These are phyloP conservation scores for Liquidambar formosana DNA, from an alignment of 164 flowering plant genomes.

Conservation along the genomic window DNA sequence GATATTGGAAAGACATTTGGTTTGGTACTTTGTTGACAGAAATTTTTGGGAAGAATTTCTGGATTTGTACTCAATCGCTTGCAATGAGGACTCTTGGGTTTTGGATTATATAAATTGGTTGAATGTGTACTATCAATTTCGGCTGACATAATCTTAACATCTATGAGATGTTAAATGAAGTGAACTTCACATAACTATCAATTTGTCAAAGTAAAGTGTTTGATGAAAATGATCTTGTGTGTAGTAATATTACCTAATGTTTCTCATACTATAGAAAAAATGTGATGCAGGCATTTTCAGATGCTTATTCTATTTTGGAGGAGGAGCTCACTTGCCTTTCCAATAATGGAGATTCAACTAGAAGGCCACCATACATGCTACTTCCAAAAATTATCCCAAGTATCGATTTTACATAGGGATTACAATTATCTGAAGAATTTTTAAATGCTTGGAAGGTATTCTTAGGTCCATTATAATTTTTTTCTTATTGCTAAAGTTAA, in stretches of 20 bases:
- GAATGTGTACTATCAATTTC: too few relatives aligned
- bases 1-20: too few relatives aligned
- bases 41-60: too few relatives aligned
- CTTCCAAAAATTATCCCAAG: conserved; percentile 78
- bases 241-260: neutral
- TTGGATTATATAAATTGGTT: too few relatives aligned
- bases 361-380: conserved; percentile 36
- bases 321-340: conserved; percentile 51
- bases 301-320: conserved; percentile 77
- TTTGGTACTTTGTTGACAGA: too few relatives aligned
- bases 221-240: neutral
- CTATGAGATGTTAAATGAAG: neutral
- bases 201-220: neutral
- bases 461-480: neutral
- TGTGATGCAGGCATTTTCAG: conserved; percentile 84
- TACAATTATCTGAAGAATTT: neutral
- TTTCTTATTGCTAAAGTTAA: too few relatives aligned
- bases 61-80: too few relatives aligned
- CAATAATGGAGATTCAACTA: conserved; percentile 36
- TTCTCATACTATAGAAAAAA: neutral
- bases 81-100: too few relatives aligned
- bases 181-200: neutral
- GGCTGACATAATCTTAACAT: too few relatives aligned
- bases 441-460: conserved; percentile 3
- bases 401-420: conserved; percentile 35